Evolutionary conservation across 768 basidiomycete genomes (phyloP).

Genomic region (Hortiboletus flavorubellus): DNA sequence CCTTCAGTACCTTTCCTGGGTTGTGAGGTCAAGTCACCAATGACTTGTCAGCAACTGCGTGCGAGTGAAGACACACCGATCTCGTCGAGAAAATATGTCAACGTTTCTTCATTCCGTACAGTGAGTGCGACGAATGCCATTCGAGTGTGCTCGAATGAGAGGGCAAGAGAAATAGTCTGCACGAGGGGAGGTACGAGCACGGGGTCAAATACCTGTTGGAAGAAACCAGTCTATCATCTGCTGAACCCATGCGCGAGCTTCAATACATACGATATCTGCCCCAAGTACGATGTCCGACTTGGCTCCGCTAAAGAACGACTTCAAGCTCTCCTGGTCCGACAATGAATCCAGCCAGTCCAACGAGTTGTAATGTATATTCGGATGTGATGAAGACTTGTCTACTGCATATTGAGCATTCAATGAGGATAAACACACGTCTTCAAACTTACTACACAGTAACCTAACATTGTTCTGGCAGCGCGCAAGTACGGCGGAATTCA

Average conservation of each 20-base stretch:
- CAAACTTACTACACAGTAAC: conserved; percentile 64
- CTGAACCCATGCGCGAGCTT: not conserved
- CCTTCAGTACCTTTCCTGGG: conserved; percentile 22
- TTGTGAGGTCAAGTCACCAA: not conserved
- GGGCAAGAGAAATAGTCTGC: conserved; percentile 38
- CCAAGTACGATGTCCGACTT: conserved; percentile 62
- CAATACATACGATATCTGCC: conserved; percentile 55
- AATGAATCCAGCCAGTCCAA: conserved; percentile 68
- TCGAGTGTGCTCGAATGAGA: conserved; percentile 20
- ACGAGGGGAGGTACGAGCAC: conserved; percentile 55
- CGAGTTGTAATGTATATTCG: conserved; percentile 40
- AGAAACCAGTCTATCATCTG: not conserved
- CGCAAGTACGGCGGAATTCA: conserved; percentile 57
- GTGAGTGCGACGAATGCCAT: conserved; percentile 39
- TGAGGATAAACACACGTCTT: not conserved
- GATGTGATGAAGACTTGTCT: conserved; percentile 58
- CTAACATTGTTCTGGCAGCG: conserved; percentile 58
- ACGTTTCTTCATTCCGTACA: conserved; percentile 54
- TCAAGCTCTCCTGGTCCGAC: conserved; percentile 24
- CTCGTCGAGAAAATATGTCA: conserved; percentile 41
- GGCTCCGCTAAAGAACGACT: conserved; percentile 36
- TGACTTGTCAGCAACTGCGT: not conserved
- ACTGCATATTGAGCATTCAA: not conserved
- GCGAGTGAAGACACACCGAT: conserved; percentile 24
- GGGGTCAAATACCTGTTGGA: conserved; percentile 64